Conservation (phyloP, 164 flowering plant genomes). For the Stephania japonica region DNA sequence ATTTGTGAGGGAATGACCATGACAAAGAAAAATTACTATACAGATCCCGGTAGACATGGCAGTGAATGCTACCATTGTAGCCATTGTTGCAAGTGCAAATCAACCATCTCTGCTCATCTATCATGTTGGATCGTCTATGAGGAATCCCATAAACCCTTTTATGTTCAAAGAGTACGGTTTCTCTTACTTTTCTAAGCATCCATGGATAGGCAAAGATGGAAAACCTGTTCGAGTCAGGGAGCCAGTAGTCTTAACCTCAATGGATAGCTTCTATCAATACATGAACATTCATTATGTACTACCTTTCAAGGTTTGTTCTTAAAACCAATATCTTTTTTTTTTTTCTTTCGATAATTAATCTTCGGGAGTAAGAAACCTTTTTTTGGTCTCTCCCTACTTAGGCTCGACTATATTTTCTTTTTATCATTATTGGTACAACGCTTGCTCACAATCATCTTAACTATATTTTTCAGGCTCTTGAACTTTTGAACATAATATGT, state of each 20-base stretch:
- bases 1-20: no score
- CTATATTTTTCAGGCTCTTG: constrained; percentile 28
- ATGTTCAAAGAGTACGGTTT: constrained; percentile 19
- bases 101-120: constrained; percentile 25
- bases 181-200: constrained; percentile 43
- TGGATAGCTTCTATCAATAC: constrained; percentile 51
- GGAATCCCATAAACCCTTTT: constrained; percentile 29
- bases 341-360: no score
- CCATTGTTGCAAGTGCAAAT: constrained; percentile 47
- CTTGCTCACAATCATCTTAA: not conserved
- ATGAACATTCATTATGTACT: constrained; percentile 41
- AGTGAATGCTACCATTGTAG: constrained; percentile 58
- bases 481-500: constrained; percentile 31
- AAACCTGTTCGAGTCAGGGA: constrained; percentile 38
- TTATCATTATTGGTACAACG: no score
- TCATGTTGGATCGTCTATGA: constrained; percentile 57
- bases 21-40: not conserved
- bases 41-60: constrained; percentile 95
- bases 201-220: constrained; percentile 51
- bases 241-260: constrained; percentile 20
- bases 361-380: no score
- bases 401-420: no score
- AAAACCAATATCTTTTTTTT: no score
- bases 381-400: no score
- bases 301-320: constrained; percentile 40